A percentile compares a stretch with the other conserved stretches of the same genome.
Evolutionary conservation across 371 early-diverging fungal species (phyloP).

Genomic region (Apophysomyces variabilis): DNA sequence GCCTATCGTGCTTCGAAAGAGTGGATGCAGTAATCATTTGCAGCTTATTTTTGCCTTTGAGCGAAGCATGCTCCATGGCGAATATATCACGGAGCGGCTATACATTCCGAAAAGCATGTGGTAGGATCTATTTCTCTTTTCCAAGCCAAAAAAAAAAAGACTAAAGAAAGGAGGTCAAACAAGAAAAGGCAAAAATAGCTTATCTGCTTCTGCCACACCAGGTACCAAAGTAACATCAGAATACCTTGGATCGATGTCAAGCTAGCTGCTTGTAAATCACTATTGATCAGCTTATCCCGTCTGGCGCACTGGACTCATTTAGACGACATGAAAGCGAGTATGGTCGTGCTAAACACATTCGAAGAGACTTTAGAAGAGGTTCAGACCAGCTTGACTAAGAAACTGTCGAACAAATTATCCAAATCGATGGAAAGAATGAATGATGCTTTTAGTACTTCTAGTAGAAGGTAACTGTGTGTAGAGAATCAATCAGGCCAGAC

Average conservation of each 20-base stretch:
- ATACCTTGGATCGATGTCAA: background rate
- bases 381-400: background rate
- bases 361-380: conserved; percentile 3
- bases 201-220: background rate
- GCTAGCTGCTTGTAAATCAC: background rate
- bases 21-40: background rate
- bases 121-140: background rate
- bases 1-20: background rate
- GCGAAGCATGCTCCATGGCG: background rate
- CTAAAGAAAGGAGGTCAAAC: too few species aligned
- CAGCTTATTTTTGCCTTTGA: conserved; percentile 4
- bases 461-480: background rate
- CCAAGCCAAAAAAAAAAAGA: background rate
- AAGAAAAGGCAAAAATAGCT: too few species aligned
- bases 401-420: conserved; percentile 3
- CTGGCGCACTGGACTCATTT: background rate
- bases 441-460: background rate
- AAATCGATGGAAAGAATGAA: conserved; percentile 3
- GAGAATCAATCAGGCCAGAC: background rate
- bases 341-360: background rate
- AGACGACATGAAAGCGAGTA: background rate
- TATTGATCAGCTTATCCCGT: background rate
- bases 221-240: background rate
- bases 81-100: background rate
- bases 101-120: conserved; percentile 3